Evolutionary conservation across 768 basidiomycete species (phyloP), one percentile per base, ranked within the genome.

Genomic region (Chiua virens): DNA sequence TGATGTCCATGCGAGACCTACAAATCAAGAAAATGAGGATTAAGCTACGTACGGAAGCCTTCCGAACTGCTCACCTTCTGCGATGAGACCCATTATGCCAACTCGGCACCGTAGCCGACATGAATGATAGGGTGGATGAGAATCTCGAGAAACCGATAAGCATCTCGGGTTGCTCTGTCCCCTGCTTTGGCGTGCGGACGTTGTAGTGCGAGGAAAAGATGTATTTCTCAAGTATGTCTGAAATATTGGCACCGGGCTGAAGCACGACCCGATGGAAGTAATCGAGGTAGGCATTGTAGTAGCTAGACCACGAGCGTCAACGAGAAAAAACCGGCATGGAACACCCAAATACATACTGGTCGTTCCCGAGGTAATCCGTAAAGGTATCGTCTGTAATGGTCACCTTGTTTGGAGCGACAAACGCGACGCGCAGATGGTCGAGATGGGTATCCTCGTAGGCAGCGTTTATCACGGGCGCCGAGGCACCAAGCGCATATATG

Each of bases 81-180:
- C 80, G 4, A 83, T 68, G 54, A 86, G 72, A 2, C 85, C 86
- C 11, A 76, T 78, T 30, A 87, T 45, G 14, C 77, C 76, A 51
- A 87, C 60, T 88, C 87, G 8, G 76, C 65, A 2, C 85, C 87
- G 60, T 81, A 80, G 4, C 83, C 86, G 4, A 71, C 55, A 58
- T 87, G 83, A 35, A 89, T 87, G 49, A 87, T 55, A 0, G 86
- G 82, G 53, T 89, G 87, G 3, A 87, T 50, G 21, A 88, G 66
- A 18, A 83, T 84, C 13, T 78, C 75, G 28, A 85, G 55, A 52
- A 83, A 75, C 14, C 85, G 77, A 53, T 74, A 2, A 88, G 66
- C 82, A 88, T 83, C 54, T 76, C 67, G 0, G 81, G 81, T 23
- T 79, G 74, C 40, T 70, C 63, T 5, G 67, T 66, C 11, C 59